Conservation (phyloP, 331 rosid species). For the Pyracantha coccinea region DNA sequence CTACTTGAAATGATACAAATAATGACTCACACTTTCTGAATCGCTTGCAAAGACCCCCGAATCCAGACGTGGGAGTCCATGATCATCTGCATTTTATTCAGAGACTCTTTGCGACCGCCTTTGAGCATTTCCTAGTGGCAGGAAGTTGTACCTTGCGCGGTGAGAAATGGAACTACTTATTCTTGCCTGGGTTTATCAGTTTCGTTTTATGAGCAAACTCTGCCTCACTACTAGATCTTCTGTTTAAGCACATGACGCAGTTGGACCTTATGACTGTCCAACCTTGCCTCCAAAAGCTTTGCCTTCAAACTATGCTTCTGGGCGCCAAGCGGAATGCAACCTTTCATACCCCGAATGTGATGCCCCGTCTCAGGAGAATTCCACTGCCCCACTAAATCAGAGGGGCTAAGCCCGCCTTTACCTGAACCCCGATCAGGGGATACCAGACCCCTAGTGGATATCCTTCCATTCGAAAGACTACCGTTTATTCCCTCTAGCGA, state of each 20-base stretch:
- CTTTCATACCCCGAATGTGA: slow-evolving; percentile 57
- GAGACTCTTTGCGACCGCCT: slow-evolving; percentile 17
- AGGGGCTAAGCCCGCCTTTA: slow-evolving; percentile 51
- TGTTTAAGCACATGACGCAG: slow-evolving; percentile 80
- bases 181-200: slow-evolving; percentile 7
- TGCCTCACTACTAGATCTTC: slow-evolving; percentile 37
- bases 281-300: slow-evolving; percentile 74
- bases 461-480: slow-evolving; percentile 61
- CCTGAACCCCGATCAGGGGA: slow-evolving; percentile 64
- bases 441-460: slow-evolving; percentile 44
- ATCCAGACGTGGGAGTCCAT: slow-evolving; percentile 11
- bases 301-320: slow-evolving; percentile 75
- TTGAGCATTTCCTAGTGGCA: slow-evolving; percentile 25
- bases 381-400: slow-evolving; percentile 52
- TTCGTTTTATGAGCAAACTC: slow-evolving; percentile 12
- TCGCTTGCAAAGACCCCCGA: slow-evolving; percentile 18
- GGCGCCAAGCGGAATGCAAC: slow-evolving; percentile 53
- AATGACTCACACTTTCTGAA: slow-evolving; percentile 25
- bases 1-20: slow-evolving; percentile 33
- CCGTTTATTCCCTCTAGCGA: slow-evolving; percentile 59
- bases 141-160: slow-evolving; percentile 9
- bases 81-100: slow-evolving; percentile 21
- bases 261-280: slow-evolving; percentile 78
- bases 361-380: slow-evolving; percentile 63
- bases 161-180: slow-evolving; percentile 21